A percentile compares a stretch with the other conserved stretches of the same genome.
Evolutionary conservation across 2,329 filamentous ascomycete genomes (phyloP).

Genomic region (Blumeria graminis): DNA sequence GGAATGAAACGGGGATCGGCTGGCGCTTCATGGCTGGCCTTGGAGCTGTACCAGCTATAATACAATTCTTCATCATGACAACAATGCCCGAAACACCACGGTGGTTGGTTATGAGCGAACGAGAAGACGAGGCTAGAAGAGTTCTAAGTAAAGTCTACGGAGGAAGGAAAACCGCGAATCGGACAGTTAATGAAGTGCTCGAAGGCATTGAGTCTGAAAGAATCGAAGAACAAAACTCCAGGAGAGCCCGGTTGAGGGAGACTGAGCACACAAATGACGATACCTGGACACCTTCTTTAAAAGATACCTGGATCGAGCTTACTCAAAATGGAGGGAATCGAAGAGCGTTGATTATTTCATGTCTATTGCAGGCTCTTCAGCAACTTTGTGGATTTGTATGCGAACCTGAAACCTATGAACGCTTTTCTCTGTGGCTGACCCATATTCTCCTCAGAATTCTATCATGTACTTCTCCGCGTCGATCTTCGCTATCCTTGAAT

Average conservation of each 20-base stretch:
- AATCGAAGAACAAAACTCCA: constrained; percentile 36
- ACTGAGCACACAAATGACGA: constrained; percentile 7
- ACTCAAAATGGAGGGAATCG: constrained; percentile 36
- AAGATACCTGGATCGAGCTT: constrained; percentile 26
- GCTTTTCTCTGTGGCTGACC: background rate
- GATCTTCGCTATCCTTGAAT: constrained; percentile 56
- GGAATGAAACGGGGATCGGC: constrained; percentile 26
- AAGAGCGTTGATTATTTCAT: constrained; percentile 62
- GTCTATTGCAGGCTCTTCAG: constrained; percentile 65
- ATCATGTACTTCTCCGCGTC: constrained; percentile 82
- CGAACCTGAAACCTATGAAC: constrained; percentile 5
- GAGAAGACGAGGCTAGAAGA: constrained; percentile 31
- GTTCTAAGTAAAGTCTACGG: constrained; percentile 45
- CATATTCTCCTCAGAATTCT: constrained; percentile 33
- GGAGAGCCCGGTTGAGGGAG: constrained; percentile 10
- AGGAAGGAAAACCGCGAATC: constrained; percentile 18
- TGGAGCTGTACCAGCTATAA: constrained; percentile 48
- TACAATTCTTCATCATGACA: constrained; percentile 44
- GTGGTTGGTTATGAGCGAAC: constrained; percentile 54
- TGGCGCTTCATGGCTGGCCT: constrained; percentile 89
- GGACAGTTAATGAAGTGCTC: constrained; percentile 33
- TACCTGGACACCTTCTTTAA: constrained; percentile 9
- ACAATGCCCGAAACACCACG: constrained; percentile 73
- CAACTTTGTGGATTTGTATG: constrained; percentile 66
- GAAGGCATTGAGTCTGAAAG: constrained; percentile 52